A percentile compares a stretch with the other conserved stretches of the same genome.
These are phyloP conservation scores for Sporormia fimetaria DNA, from an alignment of 495 filamentous ascomycete genomes.

Conservation along the genomic window DNA sequence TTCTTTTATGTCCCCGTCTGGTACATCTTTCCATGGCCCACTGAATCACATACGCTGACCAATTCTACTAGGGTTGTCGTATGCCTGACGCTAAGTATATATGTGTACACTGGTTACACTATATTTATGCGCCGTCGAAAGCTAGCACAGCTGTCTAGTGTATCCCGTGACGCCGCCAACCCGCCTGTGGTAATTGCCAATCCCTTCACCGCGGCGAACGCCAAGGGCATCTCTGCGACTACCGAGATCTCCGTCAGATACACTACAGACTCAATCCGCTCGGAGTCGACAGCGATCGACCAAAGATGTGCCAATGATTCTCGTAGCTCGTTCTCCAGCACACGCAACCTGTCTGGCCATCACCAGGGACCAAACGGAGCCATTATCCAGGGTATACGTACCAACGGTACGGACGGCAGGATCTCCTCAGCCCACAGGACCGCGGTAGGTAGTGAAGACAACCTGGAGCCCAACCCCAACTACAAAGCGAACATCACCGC, in stretches of 20 bases:
- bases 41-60: background rate
- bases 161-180: constrained; percentile 31
- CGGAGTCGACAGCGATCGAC: constrained; percentile 4
- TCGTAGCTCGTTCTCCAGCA: constrained; percentile 18
- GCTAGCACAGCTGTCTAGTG: constrained; percentile 36
- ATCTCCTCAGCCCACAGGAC: background rate
- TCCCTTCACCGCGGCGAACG: constrained; percentile 35
- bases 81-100: constrained; percentile 58
- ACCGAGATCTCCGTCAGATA: constrained; percentile 46
- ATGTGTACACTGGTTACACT: constrained; percentile 56
- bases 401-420: background rate
- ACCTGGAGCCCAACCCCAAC: background rate
- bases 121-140: constrained; percentile 58
- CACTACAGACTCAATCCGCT: constrained; percentile 27
- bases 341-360: constrained; percentile 5
- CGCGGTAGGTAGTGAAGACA: background rate
- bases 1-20: constrained; percentile 79
- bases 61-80: constrained; percentile 38
- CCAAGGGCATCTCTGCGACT: constrained; percentile 37
- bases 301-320: constrained; percentile 6
- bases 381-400: too few relatives aligned
- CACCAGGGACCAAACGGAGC: background rate
- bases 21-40: constrained; percentile 34
- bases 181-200: constrained; percentile 36
- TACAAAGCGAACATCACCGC: constrained; percentile 10